Conservation (phyloP, 2,329 filamentous ascomycete genomes). For the Byssochlamys sp. region DNA sequence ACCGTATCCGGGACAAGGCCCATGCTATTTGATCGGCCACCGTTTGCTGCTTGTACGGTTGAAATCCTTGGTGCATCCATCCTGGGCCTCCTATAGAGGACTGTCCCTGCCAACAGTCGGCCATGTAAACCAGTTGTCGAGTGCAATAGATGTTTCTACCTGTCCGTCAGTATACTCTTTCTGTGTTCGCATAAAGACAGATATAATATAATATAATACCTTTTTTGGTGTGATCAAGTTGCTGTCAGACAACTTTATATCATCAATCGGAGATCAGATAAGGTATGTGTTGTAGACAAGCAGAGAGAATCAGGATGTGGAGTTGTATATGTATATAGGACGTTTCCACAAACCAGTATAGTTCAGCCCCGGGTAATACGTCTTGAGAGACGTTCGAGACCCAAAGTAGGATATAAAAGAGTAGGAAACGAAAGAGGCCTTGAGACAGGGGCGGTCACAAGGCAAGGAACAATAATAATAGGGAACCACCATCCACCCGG, state of each 20-base stretch:
- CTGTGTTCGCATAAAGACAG: background rate
- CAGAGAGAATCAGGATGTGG: background rate
- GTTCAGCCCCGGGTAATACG: background rate
- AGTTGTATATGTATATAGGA: background rate
- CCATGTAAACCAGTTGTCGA: conserved; percentile 15
- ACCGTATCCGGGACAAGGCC: conserved; percentile 44
- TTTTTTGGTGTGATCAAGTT: background rate
- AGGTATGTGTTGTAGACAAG: background rate
- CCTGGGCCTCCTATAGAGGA: conserved; percentile 17
- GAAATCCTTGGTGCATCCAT: conserved; percentile 16
- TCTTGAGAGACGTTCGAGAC: background rate
- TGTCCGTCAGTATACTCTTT: background rate
- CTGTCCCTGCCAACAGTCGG: conserved; percentile 20
- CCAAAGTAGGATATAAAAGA: background rate
- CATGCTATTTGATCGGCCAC: conserved; percentile 32
- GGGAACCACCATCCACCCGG: conserved; percentile 24
- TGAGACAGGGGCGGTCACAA: conserved; percentile 1
- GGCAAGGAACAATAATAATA: conserved; percentile 9
- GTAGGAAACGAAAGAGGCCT: conserved; percentile 5
- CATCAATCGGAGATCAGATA: background rate
- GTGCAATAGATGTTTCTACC: background rate
- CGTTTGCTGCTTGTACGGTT: conserved; percentile 13
- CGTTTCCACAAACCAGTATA: background rate
- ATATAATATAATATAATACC: background rate
- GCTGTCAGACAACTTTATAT: background rate